Evolutionary conservation across 345 rosid genomes (phyloP), one percentile per base, ranked within the genome.

Genomic region (Angophora floribunda): DNA sequence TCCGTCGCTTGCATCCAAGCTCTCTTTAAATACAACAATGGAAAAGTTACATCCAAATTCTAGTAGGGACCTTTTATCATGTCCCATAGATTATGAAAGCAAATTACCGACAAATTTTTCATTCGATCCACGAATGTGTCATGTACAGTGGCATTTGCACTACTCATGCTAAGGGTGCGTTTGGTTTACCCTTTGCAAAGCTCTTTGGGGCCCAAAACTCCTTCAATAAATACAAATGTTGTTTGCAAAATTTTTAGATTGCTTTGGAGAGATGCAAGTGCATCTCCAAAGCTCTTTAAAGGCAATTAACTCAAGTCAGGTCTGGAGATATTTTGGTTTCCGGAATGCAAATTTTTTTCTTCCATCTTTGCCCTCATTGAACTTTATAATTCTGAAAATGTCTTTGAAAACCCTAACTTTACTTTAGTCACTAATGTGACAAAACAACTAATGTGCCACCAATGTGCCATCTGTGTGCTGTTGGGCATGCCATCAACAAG

Each of bases 401-500:
- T 55, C 61, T 55, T 55, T 8, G 61, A 55, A 55, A 55, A 22
- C 22, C 61, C 61, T 55, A 55, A 55, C 61, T 55, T 55, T 21
- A 26, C 0, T 26, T 55, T 26, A 55, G 9, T 55, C 61, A 55
- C 61, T 1, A n/a, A n/a, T n/a, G n/a, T n/a, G 1, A 55, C 22
- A 26, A 26, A 55, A 21, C 61, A 55, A 22, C 0, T 0, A 0
- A 26, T 26, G 8, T 55, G 61, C 0, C 0, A 36, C 41, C 41
- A 36, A 4, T 36, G 41, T 36, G 41, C 41, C 41, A 36, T 36
- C 41, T 2, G 41, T 36, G 0, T 55, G 61, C 28, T 1, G 0
- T 1, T 3, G 41, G 6, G 9, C 0, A 0, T 55, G 0, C 12
- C 61, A 22, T 55, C 0, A 1, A 22, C 0, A 3, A 55, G 0